Evolutionary conservation across 768 basidiomycete species (phyloP), one percentile per base, ranked within the genome.

Genomic region (Solioccasus polychromus): DNA sequence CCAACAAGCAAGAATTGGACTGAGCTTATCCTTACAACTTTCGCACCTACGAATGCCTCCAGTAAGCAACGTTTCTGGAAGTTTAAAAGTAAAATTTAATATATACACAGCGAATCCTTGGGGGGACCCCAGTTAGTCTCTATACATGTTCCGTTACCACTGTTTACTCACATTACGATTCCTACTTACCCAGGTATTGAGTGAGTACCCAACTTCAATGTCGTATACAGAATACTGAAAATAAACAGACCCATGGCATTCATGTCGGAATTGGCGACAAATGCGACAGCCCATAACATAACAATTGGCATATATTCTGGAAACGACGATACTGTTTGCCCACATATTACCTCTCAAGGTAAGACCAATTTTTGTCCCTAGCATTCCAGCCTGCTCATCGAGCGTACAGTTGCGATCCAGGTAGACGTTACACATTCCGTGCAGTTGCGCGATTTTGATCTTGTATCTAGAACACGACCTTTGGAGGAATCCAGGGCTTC

Each of bases 401-500:
- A 51, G 18, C 53, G 14, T 23, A 12, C 43, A 81, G 78, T 81
- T 30, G 70, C 75, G 10, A 83, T 83, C 23, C 80, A 80, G 62
- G 79, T 77, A 18, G 5, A 12, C 4, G 5, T 34, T 17, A 4
- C 15, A 34, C 11, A 17, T 34, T 11, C 11, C 26, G 11, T 11
- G 26, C 11, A 11, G 6, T 26, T 26, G 32, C 32, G n/a, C 14
- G 31, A 8, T 6, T 17, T 12, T 34, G 6, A 34, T 34, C 17
- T 17, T 17, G 7, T 18, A 17, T 34, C n/a, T 12, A 34, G 81
- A 89, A 89, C 56, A 85, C 84, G n/a, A 88, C 85, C 1, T 89
- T 88, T 56, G 84, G 85, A 22, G 85, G 85, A 8, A 80, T 81
- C 31, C 82, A 82, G 63, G 86, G 86, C 2, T 89, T 89, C 61